Base-by-base conservation (phyloP, 2,329 filamentous ascomycete species). In the Pseudogymnoascus sp. region DNA sequence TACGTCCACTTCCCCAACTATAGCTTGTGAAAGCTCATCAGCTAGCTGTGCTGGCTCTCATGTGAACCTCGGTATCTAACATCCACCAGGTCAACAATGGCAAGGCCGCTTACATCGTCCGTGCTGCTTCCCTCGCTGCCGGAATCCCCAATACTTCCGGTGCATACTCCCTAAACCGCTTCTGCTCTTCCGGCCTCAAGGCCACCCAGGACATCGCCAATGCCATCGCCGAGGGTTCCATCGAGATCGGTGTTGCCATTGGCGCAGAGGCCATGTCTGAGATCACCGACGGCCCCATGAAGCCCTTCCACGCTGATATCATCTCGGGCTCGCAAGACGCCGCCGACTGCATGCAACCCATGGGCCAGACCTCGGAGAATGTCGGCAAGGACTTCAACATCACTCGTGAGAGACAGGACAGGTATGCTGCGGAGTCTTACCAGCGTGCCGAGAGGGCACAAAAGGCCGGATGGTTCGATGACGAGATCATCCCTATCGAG, bases 281-380 rank as follows among this genome's bases (percentile, higher is more conserved):
- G 4, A 86, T 86, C 65, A 88, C 88, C 61, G 90, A 93, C 74
- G 77, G 82, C 21, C 81, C 91, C 38, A 84, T 87, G 49, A 77
- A 84, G 66, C 87, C 89, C 3, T 95, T 97, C 77, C 87, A 91
- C 75, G 86, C 88, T 67, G 86, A 88, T 66, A 86, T 97, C 65
- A 79, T 90, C 79, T 69, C 79, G 82, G 72, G 89, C 83, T 60
- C 59, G 78, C 88, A 91, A 74, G 91, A 97, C 73, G 84, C 91
- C 0, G 77, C 77, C 56, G 93, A 97, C 78, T 95, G 92, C 82
- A 85, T 93, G 85, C 85, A 92, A 82, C 90, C 93, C 68, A 99
- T 99, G 95, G 95, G 95, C 21, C 96, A 96, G 85, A 99, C 95
- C 2, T 93, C 89, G 65, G 95, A 99, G 81, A 97, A 97, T 74